These are phyloP conservation scores for Brassica balearica DNA, from an alignment of 441 rosid genomes.

Conservation along the genomic window DNA sequence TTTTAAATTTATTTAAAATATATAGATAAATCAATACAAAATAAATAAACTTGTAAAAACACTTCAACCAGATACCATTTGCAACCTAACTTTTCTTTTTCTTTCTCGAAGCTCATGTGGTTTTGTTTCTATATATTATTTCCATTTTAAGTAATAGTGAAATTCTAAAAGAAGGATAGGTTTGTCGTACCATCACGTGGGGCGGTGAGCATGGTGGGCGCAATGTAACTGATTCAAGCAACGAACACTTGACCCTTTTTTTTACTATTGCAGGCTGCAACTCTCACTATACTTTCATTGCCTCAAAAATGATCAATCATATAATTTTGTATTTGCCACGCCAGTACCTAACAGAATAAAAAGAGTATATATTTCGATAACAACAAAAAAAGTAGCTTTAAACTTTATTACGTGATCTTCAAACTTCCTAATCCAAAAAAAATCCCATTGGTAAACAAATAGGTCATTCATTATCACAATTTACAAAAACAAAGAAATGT, in stretches of 20 bases:
- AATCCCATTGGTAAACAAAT: conserved; percentile 27
- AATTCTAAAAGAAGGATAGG: conserved; percentile 6
- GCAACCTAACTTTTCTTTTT: background rate
- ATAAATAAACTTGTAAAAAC: background rate
- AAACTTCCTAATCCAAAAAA: background rate
- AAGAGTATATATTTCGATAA: background rate
- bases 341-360: background rate
- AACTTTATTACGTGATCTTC: background rate
- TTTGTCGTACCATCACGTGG: conserved; percentile 36
- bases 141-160: background rate
- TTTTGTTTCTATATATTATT: background rate
- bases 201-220: conserved; percentile 26
- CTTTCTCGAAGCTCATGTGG: background rate
- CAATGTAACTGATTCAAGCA: conserved; percentile 41
- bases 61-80: background rate
- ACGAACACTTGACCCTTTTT: conserved; percentile 30
- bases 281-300: background rate
- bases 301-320: background rate
- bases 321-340: background rate
- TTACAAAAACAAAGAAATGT: background rate
- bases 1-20: background rate
- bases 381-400: background rate
- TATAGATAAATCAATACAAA: background rate
- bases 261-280: conserved; percentile 9
- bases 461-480: conserved; percentile 36